phyloP scores from a whole-genome alignment of 345 rosid genomes.

The Aethionema arabicum region DNA sequence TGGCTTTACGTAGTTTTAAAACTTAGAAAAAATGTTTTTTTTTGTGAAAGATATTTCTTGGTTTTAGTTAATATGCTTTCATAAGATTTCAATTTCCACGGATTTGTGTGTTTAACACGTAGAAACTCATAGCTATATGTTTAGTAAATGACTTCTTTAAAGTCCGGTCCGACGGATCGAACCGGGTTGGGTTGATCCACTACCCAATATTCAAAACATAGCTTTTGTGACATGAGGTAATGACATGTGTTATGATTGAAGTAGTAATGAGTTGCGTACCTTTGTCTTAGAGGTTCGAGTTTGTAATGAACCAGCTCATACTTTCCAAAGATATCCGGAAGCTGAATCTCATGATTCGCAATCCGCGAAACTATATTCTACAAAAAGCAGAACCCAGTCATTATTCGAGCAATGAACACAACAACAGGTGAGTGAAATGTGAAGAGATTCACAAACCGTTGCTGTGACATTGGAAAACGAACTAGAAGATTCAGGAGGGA shows the following conservation, averaged over 20 bases:
- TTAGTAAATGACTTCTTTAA: background rate
- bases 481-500: constrained; percentile 52
- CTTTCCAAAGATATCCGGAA: constrained; percentile 65
- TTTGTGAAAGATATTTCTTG: too few species aligned
- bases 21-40: too few species aligned
- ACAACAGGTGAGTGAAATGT: too few species aligned
- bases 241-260: background rate
- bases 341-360: constrained; percentile 58
- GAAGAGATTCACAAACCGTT: constrained; percentile 41
- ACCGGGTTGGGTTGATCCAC: too few species aligned
- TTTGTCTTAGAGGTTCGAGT: constrained; percentile 48
- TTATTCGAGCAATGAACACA: background rate
- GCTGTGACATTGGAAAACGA: constrained; percentile 66
- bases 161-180: background rate
- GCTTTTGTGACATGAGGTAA: constrained; percentile 1
- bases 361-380: constrained; percentile 67
- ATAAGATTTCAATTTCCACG: too few species aligned
- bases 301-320: constrained; percentile 63
- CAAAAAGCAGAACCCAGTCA: background rate
- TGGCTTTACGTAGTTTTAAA: too few species aligned
- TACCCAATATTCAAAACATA: background rate
- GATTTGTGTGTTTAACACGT: too few species aligned
- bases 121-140: too few species aligned
- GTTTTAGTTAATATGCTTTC: too few species aligned
- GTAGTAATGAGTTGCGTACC: constrained; percentile 38